These are phyloP conservation scores for Lactarius tabidus DNA, from an alignment of 768 basidiomycete species.

Conservation along the genomic window DNA sequence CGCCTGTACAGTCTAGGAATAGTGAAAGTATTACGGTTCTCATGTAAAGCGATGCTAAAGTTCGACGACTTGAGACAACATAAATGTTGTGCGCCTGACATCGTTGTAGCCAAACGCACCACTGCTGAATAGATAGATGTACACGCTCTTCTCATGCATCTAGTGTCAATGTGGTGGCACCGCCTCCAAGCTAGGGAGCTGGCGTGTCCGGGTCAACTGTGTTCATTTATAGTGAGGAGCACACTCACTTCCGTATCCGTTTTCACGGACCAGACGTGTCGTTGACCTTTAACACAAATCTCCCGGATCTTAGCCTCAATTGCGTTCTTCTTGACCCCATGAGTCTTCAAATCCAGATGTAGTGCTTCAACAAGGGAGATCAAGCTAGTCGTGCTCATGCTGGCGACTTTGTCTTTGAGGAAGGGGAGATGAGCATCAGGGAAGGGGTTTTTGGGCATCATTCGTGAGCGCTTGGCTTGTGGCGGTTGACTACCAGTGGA, in stretches of 20 bases:
- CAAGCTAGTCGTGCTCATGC: slow-evolving; percentile 57
- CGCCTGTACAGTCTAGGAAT: slow-evolving; percentile 1
- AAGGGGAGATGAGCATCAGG: slow-evolving; percentile 60
- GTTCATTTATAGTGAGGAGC: neutral
- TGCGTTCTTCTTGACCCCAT: slow-evolving; percentile 78
- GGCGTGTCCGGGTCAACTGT: slow-evolving; percentile 1
- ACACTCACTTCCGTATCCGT: slow-evolving; percentile 20
- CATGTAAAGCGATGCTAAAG: slow-evolving; percentile 7
- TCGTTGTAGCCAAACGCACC: neutral
- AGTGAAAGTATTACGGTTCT: neutral
- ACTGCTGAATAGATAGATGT: slow-evolving; percentile 5
- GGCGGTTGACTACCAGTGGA: slow-evolving; percentile 11
- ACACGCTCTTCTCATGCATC: neutral
- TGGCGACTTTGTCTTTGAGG: slow-evolving; percentile 59
- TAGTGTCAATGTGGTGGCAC: neutral
- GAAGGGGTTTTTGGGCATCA: slow-evolving; percentile 53
- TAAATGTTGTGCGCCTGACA: neutral
- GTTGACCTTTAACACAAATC: slow-evolving; percentile 67
- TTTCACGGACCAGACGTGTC: slow-evolving; percentile 73
- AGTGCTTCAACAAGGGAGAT: slow-evolving; percentile 68
- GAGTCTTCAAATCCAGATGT: slow-evolving; percentile 60
- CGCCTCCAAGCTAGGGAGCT: slow-evolving; percentile 8
- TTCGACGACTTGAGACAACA: neutral
- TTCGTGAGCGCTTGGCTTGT: slow-evolving; percentile 29
- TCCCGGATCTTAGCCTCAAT: slow-evolving; percentile 79